Evolutionary conservation across 1,139 yeast species (phyloP).

Genomic region (Pneumocystis oryctolagi): DNA sequence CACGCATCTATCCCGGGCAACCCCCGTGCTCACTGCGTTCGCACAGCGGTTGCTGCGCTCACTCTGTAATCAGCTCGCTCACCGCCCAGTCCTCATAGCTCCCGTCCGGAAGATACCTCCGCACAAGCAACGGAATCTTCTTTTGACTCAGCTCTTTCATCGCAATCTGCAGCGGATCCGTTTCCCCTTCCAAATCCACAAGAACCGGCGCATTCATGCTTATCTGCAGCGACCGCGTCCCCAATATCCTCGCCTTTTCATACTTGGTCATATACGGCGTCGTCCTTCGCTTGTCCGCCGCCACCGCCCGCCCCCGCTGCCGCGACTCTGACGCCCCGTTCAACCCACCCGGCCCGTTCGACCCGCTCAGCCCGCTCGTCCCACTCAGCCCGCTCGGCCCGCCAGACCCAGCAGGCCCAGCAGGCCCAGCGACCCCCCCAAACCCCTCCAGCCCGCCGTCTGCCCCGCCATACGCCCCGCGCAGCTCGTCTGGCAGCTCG

Average conservation of each 20-base stretch:
- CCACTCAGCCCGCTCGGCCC: not conserved
- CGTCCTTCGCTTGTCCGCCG: slow-evolving; percentile 76
- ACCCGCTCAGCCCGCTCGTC: too few species aligned
- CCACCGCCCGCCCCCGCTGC: slow-evolving; percentile 45
- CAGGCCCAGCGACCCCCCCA: not conserved
- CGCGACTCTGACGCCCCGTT: not conserved
- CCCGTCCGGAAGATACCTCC: slow-evolving; percentile 95
- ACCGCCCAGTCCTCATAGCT: slow-evolving; percentile 98
- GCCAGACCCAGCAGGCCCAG: not conserved
- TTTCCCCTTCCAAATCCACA: slow-evolving; percentile 96
- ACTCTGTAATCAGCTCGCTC: slow-evolving; percentile 88
- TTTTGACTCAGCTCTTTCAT: slow-evolving; percentile 91
- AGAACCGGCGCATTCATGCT: slow-evolving; percentile 94
- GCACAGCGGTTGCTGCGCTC: too few species aligned
- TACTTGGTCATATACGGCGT: slow-evolving; percentile 98
- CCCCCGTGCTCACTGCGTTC: too few species aligned
- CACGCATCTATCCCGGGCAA: too few species aligned
- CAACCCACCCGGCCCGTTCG: too few species aligned
- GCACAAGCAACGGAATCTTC: slow-evolving; percentile 84
- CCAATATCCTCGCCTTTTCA: slow-evolving; percentile 91
- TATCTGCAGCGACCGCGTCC: slow-evolving; percentile 91
- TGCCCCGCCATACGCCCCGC: slow-evolving; percentile 37
- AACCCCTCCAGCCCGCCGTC: slow-evolving; percentile 49
- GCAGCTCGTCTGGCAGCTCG: slow-evolving; percentile 39
- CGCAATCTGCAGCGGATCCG: slow-evolving; percentile 97